A percentile compares a stretch with the other conserved stretches of the same genome.
Conservation (phyloP, 129 eudicot species). For the Logfia minima region DNA sequence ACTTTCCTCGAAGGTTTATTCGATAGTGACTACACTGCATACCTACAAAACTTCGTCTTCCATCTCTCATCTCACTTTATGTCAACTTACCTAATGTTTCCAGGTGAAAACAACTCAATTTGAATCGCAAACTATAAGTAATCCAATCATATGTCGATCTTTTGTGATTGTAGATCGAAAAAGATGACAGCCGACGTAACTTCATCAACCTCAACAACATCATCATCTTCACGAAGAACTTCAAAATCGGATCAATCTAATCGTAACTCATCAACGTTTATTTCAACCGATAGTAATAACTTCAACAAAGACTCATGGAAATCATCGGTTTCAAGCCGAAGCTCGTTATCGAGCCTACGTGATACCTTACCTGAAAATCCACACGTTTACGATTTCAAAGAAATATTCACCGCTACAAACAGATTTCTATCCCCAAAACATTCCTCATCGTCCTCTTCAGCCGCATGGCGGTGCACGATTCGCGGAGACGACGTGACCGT, state of each 20-base stretch:
- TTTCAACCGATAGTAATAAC: conserved; percentile 32
- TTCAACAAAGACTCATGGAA: conserved; percentile 49
- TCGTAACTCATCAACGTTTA: conserved; percentile 10
- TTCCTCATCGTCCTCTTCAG: conserved; percentile 59
- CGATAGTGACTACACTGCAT: conserved; percentile 1
- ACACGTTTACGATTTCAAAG: conserved; percentile 63
- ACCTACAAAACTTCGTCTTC: conserved; percentile 5
- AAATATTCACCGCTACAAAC: conserved; percentile 63
- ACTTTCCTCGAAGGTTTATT: neutral
- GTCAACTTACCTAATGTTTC: neutral
- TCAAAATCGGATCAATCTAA: conserved; percentile 6
- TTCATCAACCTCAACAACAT: conserved; percentile 9
- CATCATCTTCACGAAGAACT: conserved; percentile 24
- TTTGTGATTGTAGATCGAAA: conserved; percentile 41
- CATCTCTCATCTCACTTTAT: neutral
- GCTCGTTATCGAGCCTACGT: conserved; percentile 65
- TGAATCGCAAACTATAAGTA: neutral
- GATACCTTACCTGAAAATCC: conserved; percentile 52
- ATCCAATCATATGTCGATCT: conserved; percentile 11
- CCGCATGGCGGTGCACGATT: conserved; percentile 67
- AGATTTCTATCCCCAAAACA: conserved; percentile 39
- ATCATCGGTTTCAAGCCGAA: conserved; percentile 45
- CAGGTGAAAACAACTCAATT: conserved; percentile 2
- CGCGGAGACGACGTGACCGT: conserved; percentile 56
- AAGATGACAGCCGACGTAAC: conserved; percentile 33